These are phyloP conservation scores for Puccinellia tenuiflora DNA, from an alignment of 176 grass and related monocot genomes.

Conservation along the genomic window DNA sequence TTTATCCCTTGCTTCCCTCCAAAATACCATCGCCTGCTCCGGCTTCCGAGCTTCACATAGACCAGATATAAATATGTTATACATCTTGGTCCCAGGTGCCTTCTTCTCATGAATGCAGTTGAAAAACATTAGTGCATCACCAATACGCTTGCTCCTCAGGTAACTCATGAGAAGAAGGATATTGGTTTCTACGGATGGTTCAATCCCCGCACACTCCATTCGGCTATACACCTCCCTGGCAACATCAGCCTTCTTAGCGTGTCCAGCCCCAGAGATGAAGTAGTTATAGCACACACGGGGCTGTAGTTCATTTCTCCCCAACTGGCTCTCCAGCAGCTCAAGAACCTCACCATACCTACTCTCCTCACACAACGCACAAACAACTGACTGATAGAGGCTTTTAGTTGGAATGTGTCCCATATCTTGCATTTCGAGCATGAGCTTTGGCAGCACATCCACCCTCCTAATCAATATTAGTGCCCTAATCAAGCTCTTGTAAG, in stretches of 20 bases:
- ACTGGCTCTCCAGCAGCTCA: slow-evolving; percentile 61
- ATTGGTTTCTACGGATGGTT: slow-evolving; percentile 55
- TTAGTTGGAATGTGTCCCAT: slow-evolving; percentile 67
- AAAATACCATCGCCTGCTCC: slow-evolving; percentile 72
- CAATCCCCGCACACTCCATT: slow-evolving; percentile 61
- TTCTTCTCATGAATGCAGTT: slow-evolving; percentile 52
- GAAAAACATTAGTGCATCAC: slow-evolving; percentile 65
- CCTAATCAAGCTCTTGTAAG: slow-evolving; percentile 78
- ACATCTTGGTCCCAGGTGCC: slow-evolving; percentile 52
- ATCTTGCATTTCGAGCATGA: slow-evolving; percentile 93
- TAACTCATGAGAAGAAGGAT: slow-evolving; percentile 73
- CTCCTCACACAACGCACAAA: slow-evolving; percentile 68
- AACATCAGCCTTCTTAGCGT: slow-evolving; percentile 65
- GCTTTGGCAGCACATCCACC: slow-evolving; percentile 61
- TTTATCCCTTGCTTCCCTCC: slow-evolving; percentile 75
- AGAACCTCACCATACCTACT: slow-evolving; percentile 54
- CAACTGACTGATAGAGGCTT: slow-evolving; percentile 58
- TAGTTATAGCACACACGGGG: slow-evolving; percentile 69
- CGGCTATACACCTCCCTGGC: slow-evolving; percentile 66
- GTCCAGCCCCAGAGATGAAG: slow-evolving; percentile 72
- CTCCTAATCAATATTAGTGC: slow-evolving; percentile 57
- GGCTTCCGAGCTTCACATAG: slow-evolving; percentile 67
- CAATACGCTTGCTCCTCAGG: slow-evolving; percentile 77
- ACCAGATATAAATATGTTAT: slow-evolving; percentile 83
- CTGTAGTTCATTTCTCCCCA: slow-evolving; percentile 46